These are phyloP conservation scores for Candida sp. DNA, from an alignment of 1,139 yeast genomes.

Conservation along the genomic window DNA sequence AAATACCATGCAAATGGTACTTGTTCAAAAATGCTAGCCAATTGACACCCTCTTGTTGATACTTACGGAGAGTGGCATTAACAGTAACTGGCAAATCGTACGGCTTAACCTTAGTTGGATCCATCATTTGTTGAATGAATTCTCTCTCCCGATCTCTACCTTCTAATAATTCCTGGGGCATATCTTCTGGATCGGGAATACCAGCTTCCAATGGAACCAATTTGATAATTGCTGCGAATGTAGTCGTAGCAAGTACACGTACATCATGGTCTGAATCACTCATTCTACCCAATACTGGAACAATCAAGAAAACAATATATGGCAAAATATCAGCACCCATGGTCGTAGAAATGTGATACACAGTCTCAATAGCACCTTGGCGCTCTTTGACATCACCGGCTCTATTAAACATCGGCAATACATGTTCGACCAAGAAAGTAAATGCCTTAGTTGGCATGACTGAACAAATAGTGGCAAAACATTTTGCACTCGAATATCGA, in stretches of 20 bases:
- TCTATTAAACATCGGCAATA: constrained; percentile 79
- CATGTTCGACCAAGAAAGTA: constrained; percentile 71
- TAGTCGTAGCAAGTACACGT: constrained; percentile 89
- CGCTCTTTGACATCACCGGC: constrained; percentile 75
- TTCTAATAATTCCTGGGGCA: constrained; percentile 78
- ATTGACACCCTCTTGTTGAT: constrained; percentile 98
- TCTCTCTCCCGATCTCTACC: constrained; percentile 96
- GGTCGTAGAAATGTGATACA: constrained; percentile 76
- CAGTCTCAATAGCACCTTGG: constrained; percentile 92
- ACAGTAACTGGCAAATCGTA: constrained; percentile 89
- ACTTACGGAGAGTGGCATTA: constrained; percentile 88
- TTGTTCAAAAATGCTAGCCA: constrained; percentile 97
- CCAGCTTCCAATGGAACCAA: constrained; percentile 97
- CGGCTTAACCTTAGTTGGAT: constrained; percentile 87
- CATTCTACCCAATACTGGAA: constrained; percentile 97
- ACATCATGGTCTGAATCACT: constrained; percentile 91
- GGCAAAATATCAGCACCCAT: constrained; percentile 94
- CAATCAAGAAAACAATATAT: constrained; percentile 91
- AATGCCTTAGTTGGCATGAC: constrained; percentile 72
- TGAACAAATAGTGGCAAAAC: constrained; percentile 80
- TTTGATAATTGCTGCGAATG: constrained; percentile 95
- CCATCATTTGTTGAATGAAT: constrained; percentile 97
- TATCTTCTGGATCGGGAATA: constrained; percentile 91
- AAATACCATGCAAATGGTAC: constrained; percentile 92
- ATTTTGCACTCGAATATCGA: constrained; percentile 88